These are phyloP conservation scores for Periconia macrospinosa DNA, from an alignment of 2,329 filamentous ascomycete genomes.

Conservation along the genomic window DNA sequence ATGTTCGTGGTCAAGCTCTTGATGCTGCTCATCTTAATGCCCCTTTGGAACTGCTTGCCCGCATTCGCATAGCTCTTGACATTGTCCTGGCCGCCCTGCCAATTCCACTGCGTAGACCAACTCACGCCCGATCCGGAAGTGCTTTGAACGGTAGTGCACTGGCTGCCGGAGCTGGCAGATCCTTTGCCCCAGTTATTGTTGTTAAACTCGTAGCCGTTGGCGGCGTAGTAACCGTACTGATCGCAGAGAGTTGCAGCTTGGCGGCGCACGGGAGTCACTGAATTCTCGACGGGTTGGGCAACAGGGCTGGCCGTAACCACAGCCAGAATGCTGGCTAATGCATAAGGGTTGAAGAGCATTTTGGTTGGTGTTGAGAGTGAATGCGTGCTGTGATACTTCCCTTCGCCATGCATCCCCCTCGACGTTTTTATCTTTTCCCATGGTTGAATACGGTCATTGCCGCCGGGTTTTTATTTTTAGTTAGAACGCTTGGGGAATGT, in stretches of 20 bases:
- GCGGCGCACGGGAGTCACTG: not conserved
- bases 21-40: not conserved
- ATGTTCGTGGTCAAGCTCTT: not conserved
- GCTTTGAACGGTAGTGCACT: constrained; percentile 7
- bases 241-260: constrained; percentile 3
- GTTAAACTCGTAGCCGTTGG: constrained; percentile 10
- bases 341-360: too few species aligned
- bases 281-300: too few species aligned
- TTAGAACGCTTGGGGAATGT: too few species aligned
- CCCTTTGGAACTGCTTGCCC: not conserved
- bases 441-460: too few species aligned
- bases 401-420: too few species aligned
- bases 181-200: constrained; percentile 12
- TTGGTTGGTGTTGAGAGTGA: too few species aligned
- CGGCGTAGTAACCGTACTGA: constrained; percentile 8
- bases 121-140: constrained; percentile 1
- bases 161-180: constrained; percentile 4
- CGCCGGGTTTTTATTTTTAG: too few species aligned
- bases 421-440: too few species aligned
- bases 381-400: too few species aligned
- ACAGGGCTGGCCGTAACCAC: too few species aligned
- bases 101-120: constrained; percentile 7
- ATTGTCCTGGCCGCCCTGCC: constrained; percentile 9
- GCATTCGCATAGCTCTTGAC: constrained; percentile 12
- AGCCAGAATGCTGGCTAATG: too few species aligned